Evolutionary conservation across 306 rosid genomes (phyloP).

Genomic region (Pueraria montana): DNA sequence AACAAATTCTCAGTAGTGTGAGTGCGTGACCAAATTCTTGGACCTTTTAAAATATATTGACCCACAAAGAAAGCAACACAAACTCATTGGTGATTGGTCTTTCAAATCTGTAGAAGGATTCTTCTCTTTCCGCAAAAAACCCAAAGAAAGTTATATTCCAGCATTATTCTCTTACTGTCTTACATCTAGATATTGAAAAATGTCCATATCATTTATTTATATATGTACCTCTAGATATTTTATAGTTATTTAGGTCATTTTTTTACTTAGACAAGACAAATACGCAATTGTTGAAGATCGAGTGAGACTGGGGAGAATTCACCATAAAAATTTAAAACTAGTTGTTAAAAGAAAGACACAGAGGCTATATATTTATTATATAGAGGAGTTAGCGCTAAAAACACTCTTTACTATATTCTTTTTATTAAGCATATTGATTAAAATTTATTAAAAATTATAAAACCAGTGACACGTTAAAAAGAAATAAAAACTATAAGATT

Average conservation of each 20-base stretch:
- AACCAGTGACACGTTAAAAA: too few species aligned
- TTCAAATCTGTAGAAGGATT: background rate
- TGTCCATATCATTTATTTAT: background rate
- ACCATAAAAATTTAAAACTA: background rate
- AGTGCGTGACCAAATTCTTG: conserved; percentile 40
- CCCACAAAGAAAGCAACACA: conserved; percentile 46
- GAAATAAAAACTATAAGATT: too few species aligned
- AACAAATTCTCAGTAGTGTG: background rate
- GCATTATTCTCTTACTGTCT: conserved; percentile 13
- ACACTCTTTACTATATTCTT: too few species aligned
- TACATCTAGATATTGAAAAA: background rate
- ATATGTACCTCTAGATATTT: background rate
- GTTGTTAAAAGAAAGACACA: background rate
- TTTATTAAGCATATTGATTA: too few species aligned
- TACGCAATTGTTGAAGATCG: background rate
- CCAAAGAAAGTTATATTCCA: conserved; percentile 24
- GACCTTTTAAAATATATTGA: conserved; percentile 26
- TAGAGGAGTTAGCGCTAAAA: background rate
- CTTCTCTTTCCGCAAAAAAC: background rate
- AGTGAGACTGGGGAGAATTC: background rate
- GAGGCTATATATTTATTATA: too few species aligned
- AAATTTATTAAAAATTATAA: too few species aligned
- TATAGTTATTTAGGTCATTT: background rate
- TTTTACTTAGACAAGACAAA: background rate
- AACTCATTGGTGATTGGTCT: too few species aligned